Base-by-base conservation (phyloP, 2,329 filamentous ascomycete genomes). In the Monilinia laxa region DNA sequence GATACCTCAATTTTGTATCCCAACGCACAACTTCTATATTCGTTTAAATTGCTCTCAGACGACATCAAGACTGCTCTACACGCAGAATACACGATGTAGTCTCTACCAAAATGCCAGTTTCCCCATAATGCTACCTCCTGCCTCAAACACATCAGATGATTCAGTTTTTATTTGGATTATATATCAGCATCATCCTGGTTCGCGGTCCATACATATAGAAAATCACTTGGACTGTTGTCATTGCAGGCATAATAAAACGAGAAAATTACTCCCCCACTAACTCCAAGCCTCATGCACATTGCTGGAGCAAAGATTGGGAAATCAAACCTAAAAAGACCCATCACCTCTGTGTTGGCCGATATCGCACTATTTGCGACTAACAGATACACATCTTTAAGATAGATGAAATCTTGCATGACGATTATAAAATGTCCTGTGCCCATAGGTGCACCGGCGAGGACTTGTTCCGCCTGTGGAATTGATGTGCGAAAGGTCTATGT, bases 231-330 rank as follows among this genome's bases (percentile, higher is more conserved):
- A 90, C 88, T 0, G 87, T 87, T 0, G 87, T 80, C 20, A 89
- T 78, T 0, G 79, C 76, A 9, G 80, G 77, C 6, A 86, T 87
- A 2, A 90, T 80, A 70, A 83, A 86, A 64, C 86, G 2, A 89
- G 81, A 12, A 89, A 77, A 1, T 86, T 89, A 7, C 83, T 79
- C 0, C 86, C 85, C 80, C 82, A 89, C 88, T 76, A 64, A 89
- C 87, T 52, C 84, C 84, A 76, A 89, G 79, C 58, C 83, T 84
- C 16, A 84, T 77, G 71, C 88, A 89, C 85, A 89, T 91, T 73
- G 91, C 87, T 2, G 81, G 83, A 0, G 90, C 87, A 76, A 94
- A 95, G 1, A 95, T 83, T 1, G 91, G 92, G 81, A 95, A 95
- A 1, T 83, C 87, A 3, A 91, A 90, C 70, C 90, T 92, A 70